Evolutionary conservation across 306 rosid species (phyloP), one percentile per base, ranked within the genome.

Genomic region (Cucumis cinereus): DNA sequence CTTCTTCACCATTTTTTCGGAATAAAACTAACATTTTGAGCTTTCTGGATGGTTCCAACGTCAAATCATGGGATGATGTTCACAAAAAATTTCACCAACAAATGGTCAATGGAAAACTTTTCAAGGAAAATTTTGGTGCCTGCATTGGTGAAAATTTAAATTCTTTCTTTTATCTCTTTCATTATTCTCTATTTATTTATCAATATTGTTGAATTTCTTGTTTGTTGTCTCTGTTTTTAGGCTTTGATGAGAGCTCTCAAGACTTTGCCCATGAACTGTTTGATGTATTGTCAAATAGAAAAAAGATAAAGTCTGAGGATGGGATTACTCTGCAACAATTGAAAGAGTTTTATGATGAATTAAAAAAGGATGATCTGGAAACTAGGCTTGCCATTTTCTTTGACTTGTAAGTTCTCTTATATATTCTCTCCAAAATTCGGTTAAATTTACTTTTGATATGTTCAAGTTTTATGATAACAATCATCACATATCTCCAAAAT

Each of bases 61-160:
- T 86, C 0, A 97, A 89, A 56, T 90, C 91, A 7, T 91, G 98
- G 98, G 78, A 20, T 60, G 59, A 84, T 0, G 78, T 89, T 69
- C 86, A 87, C 79, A 81, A 75, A 64, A 78, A 89, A 11, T 94
- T 94, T 81, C 3, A 23, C 60, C 81, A 77, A 52, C 45, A 81
- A 79, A 82, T 81, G 56, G 75, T 20, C 20, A 76, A 81, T 77
- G 90, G 81, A 41, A 89, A 69, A 78, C 85, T 94, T 73, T 43
- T 58, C 30, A 90, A 84, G 84, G 90, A 89, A n/a, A 85, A 91
- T 63, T 94, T 94, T 78, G 98, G 92, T 73, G 57, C 47, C 72
- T 90, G 97, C 89, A 83, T 94, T 53, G 97, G 98, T 94, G 84
- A 67, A 6, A 17, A 17, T 3, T 49, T n/a, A 49, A 16, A 5